These are phyloP conservation scores for Fusarium sp. DNA, from an alignment of 2,329 filamentous ascomycete genomes.

Conservation along the genomic window DNA sequence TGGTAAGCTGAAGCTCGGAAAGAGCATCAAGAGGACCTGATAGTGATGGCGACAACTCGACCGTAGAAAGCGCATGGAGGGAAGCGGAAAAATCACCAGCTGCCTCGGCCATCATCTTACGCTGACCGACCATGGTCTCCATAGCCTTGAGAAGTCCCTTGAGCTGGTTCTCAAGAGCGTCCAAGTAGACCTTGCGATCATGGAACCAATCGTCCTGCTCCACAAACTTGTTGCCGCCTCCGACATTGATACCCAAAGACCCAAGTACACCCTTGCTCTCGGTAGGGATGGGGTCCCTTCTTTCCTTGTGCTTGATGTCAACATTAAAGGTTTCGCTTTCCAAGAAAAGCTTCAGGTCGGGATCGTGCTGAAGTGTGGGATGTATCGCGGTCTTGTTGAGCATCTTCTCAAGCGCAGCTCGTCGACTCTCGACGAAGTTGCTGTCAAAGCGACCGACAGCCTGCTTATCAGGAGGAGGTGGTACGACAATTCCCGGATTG, in stretches of 20 bases:
- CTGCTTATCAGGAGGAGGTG: conserved; percentile 97
- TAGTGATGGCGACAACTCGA: conserved; percentile 89
- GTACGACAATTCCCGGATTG: conserved; percentile 94
- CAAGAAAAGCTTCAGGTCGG: conserved; percentile 93
- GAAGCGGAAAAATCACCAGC: conserved; percentile 94
- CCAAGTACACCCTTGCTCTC: conserved; percentile 96
- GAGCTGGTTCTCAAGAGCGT: conserved; percentile 91
- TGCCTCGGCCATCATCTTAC: conserved; percentile 93
- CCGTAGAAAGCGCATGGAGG: conserved; percentile 90
- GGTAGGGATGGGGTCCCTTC: conserved; percentile 84
- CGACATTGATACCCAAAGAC: conserved; percentile 82
- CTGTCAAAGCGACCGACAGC: conserved; percentile 95
- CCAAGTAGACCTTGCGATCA: conserved; percentile 92
- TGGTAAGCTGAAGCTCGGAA: conserved; percentile 92
- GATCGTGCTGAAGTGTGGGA: conserved; percentile 90
- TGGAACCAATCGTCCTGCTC: conserved; percentile 99
- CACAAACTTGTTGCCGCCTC: conserved; percentile 87
- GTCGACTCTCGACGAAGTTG: conserved; percentile 94
- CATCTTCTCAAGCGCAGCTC: conserved; percentile 96
- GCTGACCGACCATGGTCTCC: conserved; percentile 90
- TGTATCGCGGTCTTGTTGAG: conserved; percentile 94
- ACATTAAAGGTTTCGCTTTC: conserved; percentile 97
- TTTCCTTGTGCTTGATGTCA: conserved; percentile 97
- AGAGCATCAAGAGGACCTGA: conserved; percentile 91
- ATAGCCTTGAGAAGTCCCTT: conserved; percentile 93